phyloP scores from a whole-genome alignment of 2,329 filamentous ascomycete genomes.

The Clathrospora elynae region DNA sequence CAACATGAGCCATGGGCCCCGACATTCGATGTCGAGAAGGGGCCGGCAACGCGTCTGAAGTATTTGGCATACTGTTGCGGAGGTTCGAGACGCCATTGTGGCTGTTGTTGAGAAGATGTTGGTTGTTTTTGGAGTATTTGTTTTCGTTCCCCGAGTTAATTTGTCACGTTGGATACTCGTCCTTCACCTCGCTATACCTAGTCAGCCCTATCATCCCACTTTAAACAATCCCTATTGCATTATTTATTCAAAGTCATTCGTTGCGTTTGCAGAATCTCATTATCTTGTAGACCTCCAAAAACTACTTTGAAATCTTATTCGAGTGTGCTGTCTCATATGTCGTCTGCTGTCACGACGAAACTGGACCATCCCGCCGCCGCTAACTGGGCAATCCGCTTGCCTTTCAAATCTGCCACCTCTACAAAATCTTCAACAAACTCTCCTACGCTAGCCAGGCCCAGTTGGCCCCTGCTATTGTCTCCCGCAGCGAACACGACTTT shows the following conservation, averaged over 20 bases:
- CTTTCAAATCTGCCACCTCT: constrained; percentile 27
- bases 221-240: no score
- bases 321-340: background rate
- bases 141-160: background rate
- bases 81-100: constrained; percentile 1
- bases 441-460: constrained; percentile 20
- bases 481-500: constrained; percentile 36
- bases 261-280: no score
- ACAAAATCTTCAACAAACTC: constrained; percentile 28
- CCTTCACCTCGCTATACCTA: no score
- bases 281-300: no score
- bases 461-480: constrained; percentile 29
- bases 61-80: background rate
- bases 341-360: constrained; percentile 17
- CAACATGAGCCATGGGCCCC: constrained; percentile 16
- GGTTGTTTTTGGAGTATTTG: background rate
- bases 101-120: background rate
- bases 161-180: background rate
- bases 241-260: no score
- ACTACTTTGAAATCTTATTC: background rate
- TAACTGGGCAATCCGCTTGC: constrained; percentile 25
- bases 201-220: no score
- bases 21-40: constrained; percentile 24
- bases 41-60: constrained; percentile 2
- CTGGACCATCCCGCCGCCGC: constrained; percentile 36